phyloP scores from a whole-genome alignment of 2,329 filamentous ascomycete genomes.

The Pseudogymnoascus sp. region DNA sequence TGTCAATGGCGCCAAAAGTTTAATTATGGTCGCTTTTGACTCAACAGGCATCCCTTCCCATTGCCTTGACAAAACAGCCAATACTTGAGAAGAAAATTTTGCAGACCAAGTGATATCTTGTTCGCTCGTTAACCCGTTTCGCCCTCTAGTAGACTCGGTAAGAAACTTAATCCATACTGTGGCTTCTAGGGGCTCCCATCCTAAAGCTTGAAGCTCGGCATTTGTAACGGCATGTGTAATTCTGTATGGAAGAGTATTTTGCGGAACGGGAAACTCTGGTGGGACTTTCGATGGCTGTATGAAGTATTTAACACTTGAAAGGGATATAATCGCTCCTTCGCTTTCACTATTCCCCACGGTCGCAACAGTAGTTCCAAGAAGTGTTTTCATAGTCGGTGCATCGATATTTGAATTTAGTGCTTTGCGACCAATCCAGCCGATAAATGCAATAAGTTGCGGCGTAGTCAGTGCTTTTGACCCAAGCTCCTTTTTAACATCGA shows the following conservation, averaged over 20 bases:
- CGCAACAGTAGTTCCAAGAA: constrained; percentile 76
- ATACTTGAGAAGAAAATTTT: constrained; percentile 66
- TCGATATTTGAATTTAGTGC: constrained; percentile 67
- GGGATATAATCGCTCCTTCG: constrained; percentile 63
- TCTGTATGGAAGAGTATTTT: constrained; percentile 74
- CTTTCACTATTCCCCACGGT: constrained; percentile 52
- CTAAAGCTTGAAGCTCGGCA: constrained; percentile 67
- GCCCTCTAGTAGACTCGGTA: constrained; percentile 54
- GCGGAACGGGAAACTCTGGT: constrained; percentile 70
- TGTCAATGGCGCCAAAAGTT: constrained; percentile 57
- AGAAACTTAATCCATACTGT: constrained; percentile 80
- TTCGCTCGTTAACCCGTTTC: constrained; percentile 46
- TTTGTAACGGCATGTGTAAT: constrained; percentile 64
- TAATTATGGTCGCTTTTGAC: constrained; percentile 57
- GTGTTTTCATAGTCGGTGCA: constrained; percentile 51
- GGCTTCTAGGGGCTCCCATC: constrained; percentile 79
- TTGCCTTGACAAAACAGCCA: constrained; percentile 75
- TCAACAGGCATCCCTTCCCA: constrained; percentile 71
- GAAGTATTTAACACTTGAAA: constrained; percentile 68
- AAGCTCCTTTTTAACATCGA: constrained; percentile 77
- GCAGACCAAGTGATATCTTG: constrained; percentile 65
- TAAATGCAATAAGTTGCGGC: constrained; percentile 70
- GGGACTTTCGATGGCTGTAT: constrained; percentile 72
- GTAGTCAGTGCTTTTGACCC: constrained; percentile 74
- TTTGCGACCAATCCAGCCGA: constrained; percentile 74